Evolutionary conservation across 2,329 filamentous ascomycete species (phyloP).

Genomic region (Zymoseptoria crescenta): DNA sequence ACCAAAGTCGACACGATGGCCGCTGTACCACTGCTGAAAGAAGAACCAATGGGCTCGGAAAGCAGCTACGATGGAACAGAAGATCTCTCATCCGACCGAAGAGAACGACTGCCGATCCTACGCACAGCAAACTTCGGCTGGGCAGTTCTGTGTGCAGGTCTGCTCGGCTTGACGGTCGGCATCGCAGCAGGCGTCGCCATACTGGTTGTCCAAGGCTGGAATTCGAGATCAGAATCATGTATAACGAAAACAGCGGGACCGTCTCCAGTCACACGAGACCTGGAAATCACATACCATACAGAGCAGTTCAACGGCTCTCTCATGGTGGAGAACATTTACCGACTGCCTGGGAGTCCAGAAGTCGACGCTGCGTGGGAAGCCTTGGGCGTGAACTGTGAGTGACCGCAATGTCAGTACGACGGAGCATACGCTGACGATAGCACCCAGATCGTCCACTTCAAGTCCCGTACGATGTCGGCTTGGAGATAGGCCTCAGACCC

Average conservation of each 20-base stretch:
- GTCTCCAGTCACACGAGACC: slow-evolving; percentile 14
- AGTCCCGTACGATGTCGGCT: slow-evolving; percentile 11
- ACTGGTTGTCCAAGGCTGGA: slow-evolving; percentile 7
- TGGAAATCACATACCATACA: slow-evolving; percentile 13
- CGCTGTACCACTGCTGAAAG: slow-evolving; percentile 8
- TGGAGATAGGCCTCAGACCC: slow-evolving; percentile 41
- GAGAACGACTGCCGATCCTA: slow-evolving; percentile 1
- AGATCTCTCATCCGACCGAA: neutral
- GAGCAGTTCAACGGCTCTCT: slow-evolving; percentile 50
- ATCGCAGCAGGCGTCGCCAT: slow-evolving; percentile 11
- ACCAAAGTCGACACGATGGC: slow-evolving; percentile 3
- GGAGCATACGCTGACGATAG: neutral
- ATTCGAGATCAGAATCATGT: neutral
- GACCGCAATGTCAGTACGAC: neutral
- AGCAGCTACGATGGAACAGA: slow-evolving; percentile 11
- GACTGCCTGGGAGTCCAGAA: slow-evolving; percentile 33
- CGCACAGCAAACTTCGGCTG: slow-evolving; percentile 11
- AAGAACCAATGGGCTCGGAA: slow-evolving; percentile 5
- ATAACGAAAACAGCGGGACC: slow-evolving; percentile 5
- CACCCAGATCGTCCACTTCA: slow-evolving; percentile 4
- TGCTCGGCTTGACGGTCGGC: slow-evolving; percentile 12
- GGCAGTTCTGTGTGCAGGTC: slow-evolving; percentile 6
- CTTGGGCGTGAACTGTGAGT: slow-evolving; percentile 41
- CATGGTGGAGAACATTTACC: slow-evolving; percentile 47
- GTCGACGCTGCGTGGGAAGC: slow-evolving; percentile 53